Evolutionary conservation across 2,329 filamentous ascomycete genomes (phyloP).

Genomic region (Thielaviopsis punctulata): DNA sequence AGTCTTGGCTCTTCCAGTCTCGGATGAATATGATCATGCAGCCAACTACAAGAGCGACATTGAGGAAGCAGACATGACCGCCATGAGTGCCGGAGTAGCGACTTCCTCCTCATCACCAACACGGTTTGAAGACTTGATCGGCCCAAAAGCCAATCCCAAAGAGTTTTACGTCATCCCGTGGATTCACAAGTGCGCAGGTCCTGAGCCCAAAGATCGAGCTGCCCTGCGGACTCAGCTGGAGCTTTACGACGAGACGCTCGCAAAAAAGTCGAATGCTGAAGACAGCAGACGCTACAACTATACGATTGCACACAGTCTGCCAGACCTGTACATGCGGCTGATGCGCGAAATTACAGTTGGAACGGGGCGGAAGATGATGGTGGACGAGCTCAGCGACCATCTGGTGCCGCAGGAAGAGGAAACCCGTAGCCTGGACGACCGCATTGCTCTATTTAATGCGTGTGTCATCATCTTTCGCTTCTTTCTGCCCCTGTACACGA

Average conservation of each 20-base stretch:
- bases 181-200: neutral
- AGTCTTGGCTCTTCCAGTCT: too few species aligned
- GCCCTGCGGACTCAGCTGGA: neutral
- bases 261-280: neutral
- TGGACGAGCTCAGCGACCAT: too few species aligned
- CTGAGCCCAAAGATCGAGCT: too few species aligned
- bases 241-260: neutral
- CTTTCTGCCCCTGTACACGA: slow-evolving; percentile 23
- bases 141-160: too few species aligned
- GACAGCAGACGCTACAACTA: neutral
- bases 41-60: too few species aligned
- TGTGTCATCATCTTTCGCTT: slow-evolving; percentile 24
- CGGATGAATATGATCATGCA: too few species aligned
- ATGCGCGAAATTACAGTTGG: neutral
- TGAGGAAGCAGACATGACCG: too few species aligned
- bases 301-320: neutral
- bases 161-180: neutral
- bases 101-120: too few species aligned
- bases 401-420: too few species aligned
- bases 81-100: too few species aligned
- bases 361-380: neutral
- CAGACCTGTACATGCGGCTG: neutral
- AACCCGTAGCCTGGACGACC: slow-evolving; percentile 17
- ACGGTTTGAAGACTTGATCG: too few species aligned
- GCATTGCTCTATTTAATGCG: slow-evolving; percentile 24